A percentile compares a stretch with the other conserved stretches of the same genome.
phyloP scores from a whole-genome alignment of 805 yeast genomes.

The Starmerella powellii region DNA sequence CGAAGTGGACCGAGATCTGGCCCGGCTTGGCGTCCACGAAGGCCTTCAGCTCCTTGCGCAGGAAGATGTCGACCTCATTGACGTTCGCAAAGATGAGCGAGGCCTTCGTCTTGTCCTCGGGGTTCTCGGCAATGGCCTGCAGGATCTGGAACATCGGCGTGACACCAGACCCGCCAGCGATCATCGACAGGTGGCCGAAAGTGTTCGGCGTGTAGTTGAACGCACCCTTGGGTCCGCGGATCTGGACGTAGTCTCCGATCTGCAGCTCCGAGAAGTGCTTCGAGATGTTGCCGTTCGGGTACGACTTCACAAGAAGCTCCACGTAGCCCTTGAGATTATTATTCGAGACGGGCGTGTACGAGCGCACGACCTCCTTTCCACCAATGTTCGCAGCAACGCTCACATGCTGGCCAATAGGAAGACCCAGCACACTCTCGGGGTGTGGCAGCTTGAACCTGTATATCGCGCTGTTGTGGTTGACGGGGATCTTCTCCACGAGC shows the following conservation, averaged over 20 bases:
- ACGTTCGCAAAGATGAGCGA: slow-evolving; percentile 72
- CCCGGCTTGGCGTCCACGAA: slow-evolving; percentile 36
- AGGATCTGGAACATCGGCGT: slow-evolving; percentile 83
- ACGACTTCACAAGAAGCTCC: slow-evolving; percentile 72
- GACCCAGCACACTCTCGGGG: slow-evolving; percentile 61
- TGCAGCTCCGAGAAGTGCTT: slow-evolving; percentile 56
- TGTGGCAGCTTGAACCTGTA: slow-evolving; percentile 72
- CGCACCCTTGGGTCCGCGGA: slow-evolving; percentile 73
- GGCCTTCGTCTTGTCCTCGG: slow-evolving; percentile 65
- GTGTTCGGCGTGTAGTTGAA: slow-evolving; percentile 73
- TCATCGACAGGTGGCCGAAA: slow-evolving; percentile 66
- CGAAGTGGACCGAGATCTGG: slow-evolving; percentile 52
- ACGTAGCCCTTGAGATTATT: slow-evolving; percentile 61
- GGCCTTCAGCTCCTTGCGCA: slow-evolving; percentile 66
- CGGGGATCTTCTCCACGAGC: slow-evolving; percentile 57
- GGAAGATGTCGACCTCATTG: slow-evolving; percentile 63
- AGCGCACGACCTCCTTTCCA: slow-evolving; percentile 71
- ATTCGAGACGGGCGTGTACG: slow-evolving; percentile 81
- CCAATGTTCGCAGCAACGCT: slow-evolving; percentile 62
- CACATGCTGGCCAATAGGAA: slow-evolving; percentile 92
- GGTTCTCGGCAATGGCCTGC: slow-evolving; percentile 65
- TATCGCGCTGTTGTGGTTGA: slow-evolving; percentile 70
- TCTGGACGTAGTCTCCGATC: slow-evolving; percentile 65
- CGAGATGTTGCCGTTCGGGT: slow-evolving; percentile 76
- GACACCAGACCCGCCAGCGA: slow-evolving; percentile 94